Evolutionary conservation across 2,329 filamentous ascomycete genomes (phyloP).

Genomic region (Chrysoporthe puriensis): DNA sequence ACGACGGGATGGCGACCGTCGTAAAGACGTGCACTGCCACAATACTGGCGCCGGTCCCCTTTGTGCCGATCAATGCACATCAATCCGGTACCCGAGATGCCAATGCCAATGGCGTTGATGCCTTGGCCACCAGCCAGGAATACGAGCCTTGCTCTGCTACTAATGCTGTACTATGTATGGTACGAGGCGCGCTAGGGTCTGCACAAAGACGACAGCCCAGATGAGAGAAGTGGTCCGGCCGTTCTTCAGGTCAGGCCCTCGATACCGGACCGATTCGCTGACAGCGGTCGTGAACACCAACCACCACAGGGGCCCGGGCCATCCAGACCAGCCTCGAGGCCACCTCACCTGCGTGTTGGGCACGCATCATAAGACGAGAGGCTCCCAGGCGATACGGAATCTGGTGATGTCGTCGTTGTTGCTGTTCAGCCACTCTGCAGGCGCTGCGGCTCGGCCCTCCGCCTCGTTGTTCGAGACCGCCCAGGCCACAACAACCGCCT

Average conservation of each 20-base stretch:
- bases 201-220: not conserved
- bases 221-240: not conserved
- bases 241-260: not conserved
- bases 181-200: not conserved
- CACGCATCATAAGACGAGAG: not conserved
- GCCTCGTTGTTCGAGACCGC: not conserved
- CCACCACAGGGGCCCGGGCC: not conserved
- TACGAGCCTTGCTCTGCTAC: not conserved
- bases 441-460: constrained; percentile 1
- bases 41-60: constrained; percentile 13
- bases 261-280: constrained; percentile 8
- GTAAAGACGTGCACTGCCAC: constrained; percentile 26
- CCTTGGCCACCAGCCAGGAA: constrained; percentile 4
- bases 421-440: not conserved
- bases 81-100: constrained; percentile 16
- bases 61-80: constrained; percentile 26
- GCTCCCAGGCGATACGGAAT: not conserved
- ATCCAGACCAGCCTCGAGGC: not conserved
- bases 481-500: constrained; percentile 1
- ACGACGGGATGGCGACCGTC: not conserved
- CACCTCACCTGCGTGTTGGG: not conserved
- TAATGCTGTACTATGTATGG: too few species aligned
- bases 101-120: constrained; percentile 15
- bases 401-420: not conserved
- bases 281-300: not conserved